These are phyloP conservation scores for Triadica sebifera DNA, from an alignment of 345 rosid genomes.

Conservation along the genomic window DNA sequence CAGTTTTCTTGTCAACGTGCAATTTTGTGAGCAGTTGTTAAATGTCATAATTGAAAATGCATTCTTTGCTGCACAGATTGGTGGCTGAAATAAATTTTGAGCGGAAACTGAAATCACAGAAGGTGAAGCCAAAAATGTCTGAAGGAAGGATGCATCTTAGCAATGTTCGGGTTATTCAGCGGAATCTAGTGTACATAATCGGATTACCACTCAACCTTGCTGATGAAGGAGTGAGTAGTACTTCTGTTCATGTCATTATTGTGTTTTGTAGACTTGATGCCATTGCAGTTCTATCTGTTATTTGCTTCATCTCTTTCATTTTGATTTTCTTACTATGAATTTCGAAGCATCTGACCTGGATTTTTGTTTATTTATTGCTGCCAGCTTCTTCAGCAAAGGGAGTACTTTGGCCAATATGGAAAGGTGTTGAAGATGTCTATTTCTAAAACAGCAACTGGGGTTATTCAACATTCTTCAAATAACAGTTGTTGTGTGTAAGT, in stretches of 20 bases:
- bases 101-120: constrained; percentile 63
- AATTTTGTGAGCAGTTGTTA: not conserved
- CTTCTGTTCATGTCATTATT: not conserved
- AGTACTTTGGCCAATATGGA: constrained; percentile 89
- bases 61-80: constrained; percentile 38
- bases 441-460: constrained; percentile 79
- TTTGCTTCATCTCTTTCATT: not conserved
- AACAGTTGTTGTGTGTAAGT: constrained; percentile 91
- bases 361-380: constrained; percentile 9
- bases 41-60: not conserved
- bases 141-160: constrained; percentile 80
- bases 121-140: constrained; percentile 57
- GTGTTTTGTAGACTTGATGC: not conserved
- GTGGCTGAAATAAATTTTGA: constrained; percentile 63
- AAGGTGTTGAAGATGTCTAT: constrained; percentile 85
- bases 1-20: not conserved
- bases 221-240: constrained; percentile 64
- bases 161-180: constrained; percentile 73
- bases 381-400: constrained; percentile 77
- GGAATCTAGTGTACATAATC: constrained; percentile 86
- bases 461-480: constrained; percentile 77
- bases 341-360: not conserved
- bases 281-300: not conserved
- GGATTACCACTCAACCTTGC: constrained; percentile 86
- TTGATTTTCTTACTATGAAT: not conserved